Evolutionary conservation across 2,329 filamentous ascomycete species (phyloP).

Genomic region (Cercospora citrullina): DNA sequence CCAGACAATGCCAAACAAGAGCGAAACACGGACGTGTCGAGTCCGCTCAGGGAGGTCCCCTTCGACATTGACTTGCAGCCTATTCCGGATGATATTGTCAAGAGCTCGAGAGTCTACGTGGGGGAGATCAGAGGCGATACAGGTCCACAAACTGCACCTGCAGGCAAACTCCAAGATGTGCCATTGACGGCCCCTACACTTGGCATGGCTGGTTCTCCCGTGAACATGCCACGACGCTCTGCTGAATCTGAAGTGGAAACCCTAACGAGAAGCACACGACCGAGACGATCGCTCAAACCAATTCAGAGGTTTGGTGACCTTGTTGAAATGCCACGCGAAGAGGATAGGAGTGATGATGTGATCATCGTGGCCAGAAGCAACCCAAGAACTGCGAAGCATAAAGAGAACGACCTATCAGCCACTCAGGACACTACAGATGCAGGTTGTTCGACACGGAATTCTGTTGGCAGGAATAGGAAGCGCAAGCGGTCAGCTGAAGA

Average conservation of each 20-base stretch:
- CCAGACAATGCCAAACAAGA: background rate
- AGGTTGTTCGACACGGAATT: background rate
- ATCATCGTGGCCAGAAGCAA: background rate
- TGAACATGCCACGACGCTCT: background rate
- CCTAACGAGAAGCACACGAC: background rate
- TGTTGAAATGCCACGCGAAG: background rate
- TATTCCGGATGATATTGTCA: background rate
- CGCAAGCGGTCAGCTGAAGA: background rate
- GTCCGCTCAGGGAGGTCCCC: background rate
- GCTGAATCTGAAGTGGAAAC: background rate
- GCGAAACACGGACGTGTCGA: background rate
- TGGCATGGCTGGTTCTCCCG: background rate
- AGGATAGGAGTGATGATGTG: background rate
- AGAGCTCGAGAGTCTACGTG: background rate
- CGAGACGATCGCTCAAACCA: background rate
- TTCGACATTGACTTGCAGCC: background rate
- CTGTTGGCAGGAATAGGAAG: background rate
- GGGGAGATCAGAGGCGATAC: background rate
- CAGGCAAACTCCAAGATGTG: background rate
- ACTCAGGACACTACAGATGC: background rate
- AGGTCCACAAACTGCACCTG: background rate
- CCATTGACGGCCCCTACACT: background rate
- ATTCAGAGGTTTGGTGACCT: background rate
- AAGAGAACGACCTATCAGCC: background rate
- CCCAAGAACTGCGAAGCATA: background rate